A percentile compares a stretch with the other conserved stretches of the same genome.
These are phyloP conservation scores for Mallotus repandus DNA, from an alignment of 441 rosid genomes.

Conservation along the genomic window DNA sequence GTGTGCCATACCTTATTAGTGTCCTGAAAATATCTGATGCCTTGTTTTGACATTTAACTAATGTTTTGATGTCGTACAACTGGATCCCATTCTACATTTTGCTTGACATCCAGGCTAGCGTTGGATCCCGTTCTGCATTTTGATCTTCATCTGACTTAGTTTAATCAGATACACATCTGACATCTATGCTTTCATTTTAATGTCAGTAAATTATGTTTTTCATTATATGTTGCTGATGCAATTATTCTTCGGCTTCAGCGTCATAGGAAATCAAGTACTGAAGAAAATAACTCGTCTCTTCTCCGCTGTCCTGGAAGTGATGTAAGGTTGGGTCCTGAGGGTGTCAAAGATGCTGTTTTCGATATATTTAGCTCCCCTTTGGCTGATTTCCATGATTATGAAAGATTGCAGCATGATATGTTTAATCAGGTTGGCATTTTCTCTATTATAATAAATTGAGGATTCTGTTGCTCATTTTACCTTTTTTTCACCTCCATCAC, in stretches of 20 bases:
- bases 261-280: slow-evolving; percentile 40
- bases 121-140: not conserved
- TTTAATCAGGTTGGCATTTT: slow-evolving; percentile 55
- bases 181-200: not conserved
- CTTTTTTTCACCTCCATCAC: not conserved
- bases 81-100: not conserved
- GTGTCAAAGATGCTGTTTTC: slow-evolving; percentile 38
- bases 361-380: slow-evolving; percentile 67
- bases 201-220: slow-evolving; percentile 4
- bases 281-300: slow-evolving; percentile 35
- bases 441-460: not conserved
- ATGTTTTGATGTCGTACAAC: not conserved
- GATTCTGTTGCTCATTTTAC: not conserved
- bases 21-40: not conserved
- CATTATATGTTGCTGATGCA: slow-evolving; percentile 2
- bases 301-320: slow-evolving; percentile 45
- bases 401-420: slow-evolving; percentile 59
- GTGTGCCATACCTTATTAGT: too few species aligned
- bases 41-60: not conserved
- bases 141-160: not conserved
- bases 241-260: slow-evolving; percentile 47
- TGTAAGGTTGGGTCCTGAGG: slow-evolving; percentile 50
- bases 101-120: not conserved
- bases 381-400: slow-evolving; percentile 71
- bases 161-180: too few species aligned